phyloP scores from a whole-genome alignment of 305 asterid genomes.

The Fraxinus angustifolia region DNA sequence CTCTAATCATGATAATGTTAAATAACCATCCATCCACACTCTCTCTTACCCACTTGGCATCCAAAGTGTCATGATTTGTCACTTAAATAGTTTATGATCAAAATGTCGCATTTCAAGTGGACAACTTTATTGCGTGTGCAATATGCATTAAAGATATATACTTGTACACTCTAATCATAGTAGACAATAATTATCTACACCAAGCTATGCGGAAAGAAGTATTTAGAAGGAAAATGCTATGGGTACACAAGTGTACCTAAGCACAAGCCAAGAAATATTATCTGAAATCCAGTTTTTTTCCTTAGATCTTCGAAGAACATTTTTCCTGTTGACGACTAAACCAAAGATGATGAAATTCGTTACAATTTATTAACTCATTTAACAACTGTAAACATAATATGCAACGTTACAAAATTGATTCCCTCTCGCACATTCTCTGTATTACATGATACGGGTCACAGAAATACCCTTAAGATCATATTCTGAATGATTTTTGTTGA shows the following conservation, averaged over 20 bases:
- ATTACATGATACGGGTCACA: neutral
- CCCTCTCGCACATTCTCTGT: constrained; percentile 12
- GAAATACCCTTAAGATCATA: neutral
- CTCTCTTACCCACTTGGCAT: neutral
- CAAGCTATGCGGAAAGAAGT: neutral
- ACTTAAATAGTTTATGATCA: neutral
- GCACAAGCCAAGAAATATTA: neutral
- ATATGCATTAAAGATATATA: no score
- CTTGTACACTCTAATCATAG: no score
- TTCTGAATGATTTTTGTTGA: neutral
- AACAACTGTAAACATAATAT: neutral
- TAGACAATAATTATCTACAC: no score
- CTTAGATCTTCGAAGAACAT: neutral
- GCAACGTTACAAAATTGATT: constrained; percentile 28
- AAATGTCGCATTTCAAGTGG: neutral
- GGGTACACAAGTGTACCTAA: no score
- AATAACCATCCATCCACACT: neutral
- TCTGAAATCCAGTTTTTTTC: neutral
- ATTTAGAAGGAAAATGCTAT: neutral
- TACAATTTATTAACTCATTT: neutral
- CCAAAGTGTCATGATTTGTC: neutral
- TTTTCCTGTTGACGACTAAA: neutral
- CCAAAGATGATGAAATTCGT: neutral
- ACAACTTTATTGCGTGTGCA: neutral
- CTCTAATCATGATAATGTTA: neutral